Conservation (phyloP, 2,329 filamentous ascomycete species). For the Falciphora oryzae region DNA sequence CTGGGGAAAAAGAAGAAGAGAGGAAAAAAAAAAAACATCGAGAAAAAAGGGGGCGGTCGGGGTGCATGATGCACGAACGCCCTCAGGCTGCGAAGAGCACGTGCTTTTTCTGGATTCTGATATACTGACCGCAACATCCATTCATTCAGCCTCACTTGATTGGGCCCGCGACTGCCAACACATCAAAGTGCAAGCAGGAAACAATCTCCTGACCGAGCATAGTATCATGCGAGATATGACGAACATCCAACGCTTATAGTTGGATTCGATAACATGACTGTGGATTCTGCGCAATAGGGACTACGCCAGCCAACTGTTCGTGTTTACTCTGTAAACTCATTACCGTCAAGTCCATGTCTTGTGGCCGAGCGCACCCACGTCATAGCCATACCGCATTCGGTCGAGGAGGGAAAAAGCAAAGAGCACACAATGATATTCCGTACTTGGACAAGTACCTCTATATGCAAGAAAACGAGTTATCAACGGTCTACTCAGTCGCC, state of each 20-base stretch:
- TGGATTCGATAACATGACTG: too few species aligned
- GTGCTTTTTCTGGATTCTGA: not conserved
- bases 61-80: not conserved
- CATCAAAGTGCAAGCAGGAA: too few species aligned
- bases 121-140: not conserved
- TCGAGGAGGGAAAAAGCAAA: too few species aligned
- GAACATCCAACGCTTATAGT: too few species aligned
- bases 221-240: too few species aligned
- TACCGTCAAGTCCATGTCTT: not conserved
- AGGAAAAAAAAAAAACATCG: not conserved
- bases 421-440: too few species aligned
- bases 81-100: not conserved
- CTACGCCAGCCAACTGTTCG: not conserved
- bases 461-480: not conserved
- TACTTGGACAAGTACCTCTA: not conserved
- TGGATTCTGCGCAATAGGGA: not conserved
- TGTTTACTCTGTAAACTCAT: not conserved
- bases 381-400: too few species aligned
- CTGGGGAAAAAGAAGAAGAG: not conserved
- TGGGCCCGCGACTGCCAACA: too few species aligned
- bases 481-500: slow-evolving; percentile 41
- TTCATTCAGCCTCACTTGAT: not conserved
- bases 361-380: too few species aligned
- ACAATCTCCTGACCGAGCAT: too few species aligned
- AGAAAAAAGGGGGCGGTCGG: not conserved